A percentile compares a stretch with the other conserved stretches of the same genome.
These are phyloP conservation scores for Astrothelium macrocarpum DNA, from an alignment of 495 filamentous ascomycete genomes.

Conservation along the genomic window DNA sequence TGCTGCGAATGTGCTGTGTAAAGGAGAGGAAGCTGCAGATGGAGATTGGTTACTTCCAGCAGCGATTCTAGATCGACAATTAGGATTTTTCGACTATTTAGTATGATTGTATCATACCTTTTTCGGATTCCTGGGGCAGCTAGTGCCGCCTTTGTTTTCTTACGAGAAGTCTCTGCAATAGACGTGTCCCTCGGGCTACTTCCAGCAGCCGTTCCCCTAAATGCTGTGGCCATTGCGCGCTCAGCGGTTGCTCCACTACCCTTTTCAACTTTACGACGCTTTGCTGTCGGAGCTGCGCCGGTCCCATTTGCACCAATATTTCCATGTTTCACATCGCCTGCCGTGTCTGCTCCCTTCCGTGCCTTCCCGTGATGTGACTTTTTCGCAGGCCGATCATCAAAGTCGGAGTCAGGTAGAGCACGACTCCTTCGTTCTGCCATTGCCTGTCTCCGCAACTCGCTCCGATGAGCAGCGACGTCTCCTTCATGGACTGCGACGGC, in stretches of 20 bases:
- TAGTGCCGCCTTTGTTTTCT: constrained; percentile 7
- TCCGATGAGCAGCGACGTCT: constrained; percentile 64
- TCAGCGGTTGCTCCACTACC: constrained; percentile 51
- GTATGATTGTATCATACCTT: constrained; percentile 22
- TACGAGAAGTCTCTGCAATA: constrained; percentile 50
- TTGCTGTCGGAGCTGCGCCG: constrained; percentile 41
- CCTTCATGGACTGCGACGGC: constrained; percentile 64
- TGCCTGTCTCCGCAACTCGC: constrained; percentile 72
- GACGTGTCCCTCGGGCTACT: constrained; percentile 55
- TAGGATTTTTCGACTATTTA: not conserved
- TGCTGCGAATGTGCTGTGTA: constrained; percentile 14
- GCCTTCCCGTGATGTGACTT: constrained; percentile 46
- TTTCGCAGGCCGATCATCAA: constrained; percentile 62
- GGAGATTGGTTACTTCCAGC: constrained; percentile 10
- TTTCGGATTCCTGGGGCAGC: constrained; percentile 11
- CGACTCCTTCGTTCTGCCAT: constrained; percentile 41
- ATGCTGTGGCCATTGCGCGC: constrained; percentile 55
- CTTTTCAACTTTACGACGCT: constrained; percentile 75
- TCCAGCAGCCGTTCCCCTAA: constrained; percentile 43
- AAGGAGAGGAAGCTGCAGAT: constrained; percentile 22
- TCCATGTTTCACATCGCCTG: constrained; percentile 26
- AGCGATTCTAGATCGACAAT: not conserved
- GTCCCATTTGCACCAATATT: constrained; percentile 27
- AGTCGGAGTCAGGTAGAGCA: constrained; percentile 57
- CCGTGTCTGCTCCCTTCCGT: constrained; percentile 46